Conservation (phyloP, 108 stramenopile species). For the Cyclotella choctawhatcheeana region DNA sequence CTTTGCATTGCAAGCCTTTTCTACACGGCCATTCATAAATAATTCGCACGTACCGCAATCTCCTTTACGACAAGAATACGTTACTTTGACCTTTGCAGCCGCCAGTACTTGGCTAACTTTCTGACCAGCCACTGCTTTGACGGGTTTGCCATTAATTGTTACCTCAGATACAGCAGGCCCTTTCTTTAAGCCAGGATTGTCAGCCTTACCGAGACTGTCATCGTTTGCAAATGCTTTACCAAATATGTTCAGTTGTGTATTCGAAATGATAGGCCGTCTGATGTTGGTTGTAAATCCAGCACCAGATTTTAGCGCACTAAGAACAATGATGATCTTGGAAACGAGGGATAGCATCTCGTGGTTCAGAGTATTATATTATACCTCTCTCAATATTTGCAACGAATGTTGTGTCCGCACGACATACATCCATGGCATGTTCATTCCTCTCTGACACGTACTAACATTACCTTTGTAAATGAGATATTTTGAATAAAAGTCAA, state of each 20-base stretch:
- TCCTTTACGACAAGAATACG: conserved; percentile 54
- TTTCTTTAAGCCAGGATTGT: conserved; percentile 55
- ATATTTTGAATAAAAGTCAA: too few relatives aligned
- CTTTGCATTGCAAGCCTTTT: conserved; percentile 56
- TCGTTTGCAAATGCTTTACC: conserved; percentile 58
- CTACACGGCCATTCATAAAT: conserved; percentile 55
- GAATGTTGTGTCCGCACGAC: too few relatives aligned
- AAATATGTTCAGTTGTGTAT: conserved; percentile 41
- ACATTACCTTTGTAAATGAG: too few relatives aligned
- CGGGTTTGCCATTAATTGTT: conserved; percentile 59
- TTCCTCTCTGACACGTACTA: too few relatives aligned
- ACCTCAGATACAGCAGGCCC: conserved; percentile 50
- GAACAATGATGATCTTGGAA: not conserved
- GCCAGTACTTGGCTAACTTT: conserved; percentile 54
- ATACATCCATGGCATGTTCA: too few relatives aligned
- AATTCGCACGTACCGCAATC: conserved; percentile 64
- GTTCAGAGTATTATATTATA: too few relatives aligned
- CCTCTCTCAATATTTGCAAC: too few relatives aligned
- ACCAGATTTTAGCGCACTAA: not conserved
- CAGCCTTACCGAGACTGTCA: conserved; percentile 53
- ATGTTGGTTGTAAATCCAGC: not conserved
- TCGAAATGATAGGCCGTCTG: not conserved
- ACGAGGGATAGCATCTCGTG: too few relatives aligned
- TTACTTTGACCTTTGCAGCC: conserved; percentile 53
- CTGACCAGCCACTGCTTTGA: conserved; percentile 61